Evolutionary conservation across 345 rosid genomes (phyloP), one percentile per base, ranked within the genome.

Genomic region (Salix koriyanagi): DNA sequence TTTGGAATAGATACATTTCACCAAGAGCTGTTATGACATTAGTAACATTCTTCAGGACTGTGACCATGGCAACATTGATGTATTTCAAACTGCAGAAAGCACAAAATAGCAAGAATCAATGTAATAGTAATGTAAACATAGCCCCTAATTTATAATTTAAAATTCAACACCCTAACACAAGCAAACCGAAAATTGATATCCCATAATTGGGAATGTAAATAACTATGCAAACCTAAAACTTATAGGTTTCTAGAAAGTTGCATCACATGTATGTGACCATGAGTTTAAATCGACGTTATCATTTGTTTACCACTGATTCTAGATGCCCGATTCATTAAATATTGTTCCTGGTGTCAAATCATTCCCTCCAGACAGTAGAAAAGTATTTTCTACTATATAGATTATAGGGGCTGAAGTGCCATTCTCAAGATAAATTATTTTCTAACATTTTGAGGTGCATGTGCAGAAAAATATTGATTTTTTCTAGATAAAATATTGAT

Each of bases 61-160:
- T 93, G 81, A 96, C 98, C 99, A 93, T 96, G 80, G 98, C 98
- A n/a, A 96, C 97, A 84, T 92, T 96, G 74, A 96, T 96, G 84
- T 93, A 92, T 84, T 87, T 96, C 87, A 96, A 84, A 73, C 99
- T 96, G 98, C 87, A 82, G 77, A 82, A 60, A 83, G 67, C 4
- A 76, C 64, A 60, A 19, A 50, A 70, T 6, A 44, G 16, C 2
- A 64, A 26, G 50, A 34, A 42, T 48, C 14, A 7, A 46, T 44
- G 15, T 52, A 65, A 37, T 21, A 67, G 66, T 19, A 32, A 71
- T 71, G 14, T 41, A 61, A 56, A 54, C 12, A 54, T 7, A 54
- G 60, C 23, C n/a, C 11, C 23, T 54, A 54, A 19, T 19, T 41
- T 54, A 54, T 54, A 19, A 54, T 52, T 18, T 19, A 52, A 19